Conservation (phyloP, 1,139 yeast genomes). For the Candida sanyaensis region DNA sequence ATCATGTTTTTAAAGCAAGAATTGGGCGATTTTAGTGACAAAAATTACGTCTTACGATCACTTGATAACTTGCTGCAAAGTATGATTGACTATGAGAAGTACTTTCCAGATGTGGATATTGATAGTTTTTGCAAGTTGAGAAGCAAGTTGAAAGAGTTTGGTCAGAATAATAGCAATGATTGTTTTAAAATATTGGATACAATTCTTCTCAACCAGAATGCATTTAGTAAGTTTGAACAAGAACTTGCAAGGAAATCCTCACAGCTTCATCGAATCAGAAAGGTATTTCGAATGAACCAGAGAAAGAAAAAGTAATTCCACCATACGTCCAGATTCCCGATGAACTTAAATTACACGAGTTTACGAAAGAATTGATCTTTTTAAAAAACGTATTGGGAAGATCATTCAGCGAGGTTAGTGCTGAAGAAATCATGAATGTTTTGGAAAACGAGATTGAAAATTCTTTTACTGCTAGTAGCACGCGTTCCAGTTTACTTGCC, state of each 20-base stretch:
- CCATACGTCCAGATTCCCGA: constrained; percentile 24
- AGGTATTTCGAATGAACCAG: neutral
- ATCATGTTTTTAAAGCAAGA: constrained; percentile 8
- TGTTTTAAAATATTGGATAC: constrained; percentile 15
- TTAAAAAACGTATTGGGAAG: constrained; percentile 19
- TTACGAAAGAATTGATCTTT: constrained; percentile 21
- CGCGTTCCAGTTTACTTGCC: constrained; percentile 19
- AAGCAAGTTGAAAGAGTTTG: constrained; percentile 9
- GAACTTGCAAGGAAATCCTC: neutral
- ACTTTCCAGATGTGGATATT: constrained; percentile 3
- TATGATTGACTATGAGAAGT: constrained; percentile 1
- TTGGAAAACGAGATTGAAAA: constrained; percentile 24
- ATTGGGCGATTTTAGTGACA: constrained; percentile 6
- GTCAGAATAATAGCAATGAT: constrained; percentile 6
- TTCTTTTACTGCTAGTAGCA: constrained; percentile 14
- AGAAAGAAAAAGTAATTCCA: no score
- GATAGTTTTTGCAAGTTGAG: constrained; percentile 8
- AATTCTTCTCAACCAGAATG: constrained; percentile 10
- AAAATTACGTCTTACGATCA: constrained; percentile 3
- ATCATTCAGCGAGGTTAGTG: constrained; percentile 6
- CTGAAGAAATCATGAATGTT: constrained; percentile 17
- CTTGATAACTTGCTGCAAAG: constrained; percentile 2
- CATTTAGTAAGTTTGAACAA: constrained; percentile 10
- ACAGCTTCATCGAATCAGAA: no score
- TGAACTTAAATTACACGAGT: constrained; percentile 23